Evolutionary conservation across 1,284 basidiomycete genomes (phyloP).

Genomic region (Mycena citricolor): DNA sequence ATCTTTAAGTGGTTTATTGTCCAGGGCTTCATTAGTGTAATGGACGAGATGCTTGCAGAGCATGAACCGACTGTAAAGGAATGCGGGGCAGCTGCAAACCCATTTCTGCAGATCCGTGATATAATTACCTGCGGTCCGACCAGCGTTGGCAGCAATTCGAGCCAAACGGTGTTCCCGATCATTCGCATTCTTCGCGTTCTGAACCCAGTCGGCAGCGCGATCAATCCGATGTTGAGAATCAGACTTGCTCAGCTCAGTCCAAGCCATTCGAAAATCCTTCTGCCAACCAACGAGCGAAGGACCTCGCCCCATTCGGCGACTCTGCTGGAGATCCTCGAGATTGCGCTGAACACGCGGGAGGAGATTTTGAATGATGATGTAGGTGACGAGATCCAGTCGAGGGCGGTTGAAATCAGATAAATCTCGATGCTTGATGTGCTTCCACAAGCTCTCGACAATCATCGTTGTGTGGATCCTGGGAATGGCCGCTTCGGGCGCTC

Average conservation of each 20-base stretch:
- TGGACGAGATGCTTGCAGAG: slow-evolving; percentile 19
- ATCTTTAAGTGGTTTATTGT: slow-evolving; percentile 7
- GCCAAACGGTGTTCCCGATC: slow-evolving; percentile 9
- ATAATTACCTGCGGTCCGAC: slow-evolving; percentile 10
- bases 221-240: slow-evolving; percentile 5
- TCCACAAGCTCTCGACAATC: slow-evolving; percentile 23
- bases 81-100: slow-evolving; percentile 14
- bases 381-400: slow-evolving; percentile 16
- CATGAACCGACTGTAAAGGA: slow-evolving; percentile 14
- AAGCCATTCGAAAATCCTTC: background rate
- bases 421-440: slow-evolving; percentile 17
- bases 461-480: slow-evolving; percentile 21
- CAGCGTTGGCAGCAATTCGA: slow-evolving; percentile 11
- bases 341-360: slow-evolving; percentile 9
- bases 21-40: slow-evolving; percentile 3
- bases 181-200: slow-evolving; percentile 9
- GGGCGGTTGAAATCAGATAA: slow-evolving; percentile 20
- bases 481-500: slow-evolving; percentile 7
- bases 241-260: slow-evolving; percentile 10
- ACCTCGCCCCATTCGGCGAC: slow-evolving; percentile 1
- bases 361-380: slow-evolving; percentile 10
- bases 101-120: slow-evolving; percentile 6
- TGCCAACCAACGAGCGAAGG: slow-evolving; percentile 9
- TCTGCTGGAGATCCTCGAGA: slow-evolving; percentile 1
- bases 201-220: background rate